Conservation (phyloP, 805 yeast genomes). For the Candida loeiensis region DNA sequence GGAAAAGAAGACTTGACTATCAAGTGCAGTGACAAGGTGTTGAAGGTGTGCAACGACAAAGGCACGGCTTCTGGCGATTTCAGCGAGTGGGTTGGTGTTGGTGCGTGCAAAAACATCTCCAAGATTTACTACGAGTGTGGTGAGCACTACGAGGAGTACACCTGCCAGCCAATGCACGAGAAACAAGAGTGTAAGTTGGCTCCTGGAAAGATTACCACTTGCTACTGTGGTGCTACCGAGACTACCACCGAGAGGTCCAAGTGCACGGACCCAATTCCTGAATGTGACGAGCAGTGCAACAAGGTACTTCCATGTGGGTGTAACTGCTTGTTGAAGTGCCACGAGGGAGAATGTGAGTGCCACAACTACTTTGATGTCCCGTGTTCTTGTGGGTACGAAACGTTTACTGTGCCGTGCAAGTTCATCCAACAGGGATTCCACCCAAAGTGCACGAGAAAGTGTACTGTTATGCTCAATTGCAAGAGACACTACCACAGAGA, state of each 20-base stretch:
- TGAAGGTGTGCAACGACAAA: conserved; percentile 27
- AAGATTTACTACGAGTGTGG: conserved; percentile 61
- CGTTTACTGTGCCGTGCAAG: conserved; percentile 62
- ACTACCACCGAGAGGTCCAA: conserved; percentile 45
- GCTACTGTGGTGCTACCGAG: conserved; percentile 75
- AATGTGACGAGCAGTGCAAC: conserved; percentile 64
- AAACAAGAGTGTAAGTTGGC: conserved; percentile 52
- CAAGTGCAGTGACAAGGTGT: conserved; percentile 42
- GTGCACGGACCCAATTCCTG: conserved; percentile 79
- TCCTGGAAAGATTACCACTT: conserved; percentile 56
- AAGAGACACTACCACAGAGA: conserved; percentile 72
- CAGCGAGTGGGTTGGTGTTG: conserved; percentile 29
- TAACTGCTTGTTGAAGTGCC: conserved; percentile 65
- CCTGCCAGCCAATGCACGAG: conserved; percentile 51
- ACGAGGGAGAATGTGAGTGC: conserved; percentile 74
- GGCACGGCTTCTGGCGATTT: conserved; percentile 4
- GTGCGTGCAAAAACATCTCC: conserved; percentile 36
- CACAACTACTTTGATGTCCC: conserved; percentile 44
- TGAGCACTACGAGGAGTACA: conserved; percentile 46
- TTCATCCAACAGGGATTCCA: conserved; percentile 46
- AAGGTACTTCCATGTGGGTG: conserved; percentile 71
- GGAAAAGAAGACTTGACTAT: conserved; percentile 50
- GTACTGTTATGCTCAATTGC: conserved; percentile 73
- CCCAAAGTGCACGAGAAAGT: conserved; percentile 68
- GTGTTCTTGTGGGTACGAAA: conserved; percentile 61